These are phyloP conservation scores for Umbelopsis ramanniana DNA, from an alignment of 192 early-diverging fungal species.

Conservation along the genomic window DNA sequence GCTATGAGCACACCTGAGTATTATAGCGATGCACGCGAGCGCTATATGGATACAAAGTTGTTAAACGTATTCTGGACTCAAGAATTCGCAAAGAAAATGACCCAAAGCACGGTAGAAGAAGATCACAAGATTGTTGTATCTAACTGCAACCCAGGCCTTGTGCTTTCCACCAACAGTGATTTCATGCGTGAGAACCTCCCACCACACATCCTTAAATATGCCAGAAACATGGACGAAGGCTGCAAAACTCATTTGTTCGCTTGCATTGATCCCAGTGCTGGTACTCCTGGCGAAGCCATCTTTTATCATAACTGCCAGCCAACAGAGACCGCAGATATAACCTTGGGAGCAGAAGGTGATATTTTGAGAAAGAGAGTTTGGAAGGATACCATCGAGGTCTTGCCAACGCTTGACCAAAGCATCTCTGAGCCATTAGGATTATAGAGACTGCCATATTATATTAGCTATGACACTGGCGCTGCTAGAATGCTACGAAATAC, in stretches of 20 bases:
- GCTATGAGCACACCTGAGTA: conserved; percentile 21
- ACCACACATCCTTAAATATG: background rate
- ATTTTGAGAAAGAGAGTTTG: conserved; percentile 2
- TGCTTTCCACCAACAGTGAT: background rate
- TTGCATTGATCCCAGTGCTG: conserved; percentile 9
- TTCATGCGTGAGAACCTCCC: background rate
- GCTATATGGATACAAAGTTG: conserved; percentile 28
- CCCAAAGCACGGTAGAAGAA: conserved; percentile 12
- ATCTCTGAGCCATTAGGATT: background rate
- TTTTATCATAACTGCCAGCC: conserved; percentile 20
- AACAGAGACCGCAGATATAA: background rate
- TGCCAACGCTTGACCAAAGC: background rate
- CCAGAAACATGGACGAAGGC: background rate
- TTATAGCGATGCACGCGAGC: background rate
- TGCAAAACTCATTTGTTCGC: conserved; percentile 1
- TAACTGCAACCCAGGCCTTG: conserved; percentile 27
- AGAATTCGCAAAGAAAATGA: conserved; percentile 22
- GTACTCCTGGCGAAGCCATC: background rate
- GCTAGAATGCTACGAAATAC: background rate
- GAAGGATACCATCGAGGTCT: background rate
- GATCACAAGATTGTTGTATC: conserved; percentile 30
- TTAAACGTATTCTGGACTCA: conserved; percentile 33
- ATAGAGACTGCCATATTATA: background rate
- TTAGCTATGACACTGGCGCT: no score
- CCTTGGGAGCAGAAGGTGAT: conserved; percentile 12